Percentiles rank a stretch among this genome's conserved stretches.
Conservation (phyloP, 1,139 yeast genomes). For the Pneumocystis sp. region DNA sequence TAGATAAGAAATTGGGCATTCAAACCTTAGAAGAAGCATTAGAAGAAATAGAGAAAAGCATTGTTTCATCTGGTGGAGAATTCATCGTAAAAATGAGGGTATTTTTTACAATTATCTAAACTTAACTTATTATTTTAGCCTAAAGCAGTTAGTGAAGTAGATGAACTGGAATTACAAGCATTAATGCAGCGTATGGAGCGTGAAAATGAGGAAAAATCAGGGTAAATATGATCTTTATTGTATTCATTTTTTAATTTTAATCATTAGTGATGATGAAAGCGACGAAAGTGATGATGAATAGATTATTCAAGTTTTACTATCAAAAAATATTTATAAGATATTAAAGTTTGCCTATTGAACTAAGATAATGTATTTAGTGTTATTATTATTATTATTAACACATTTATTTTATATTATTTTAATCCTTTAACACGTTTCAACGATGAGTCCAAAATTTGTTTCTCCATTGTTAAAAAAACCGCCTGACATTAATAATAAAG, state of each 20-base stretch:
- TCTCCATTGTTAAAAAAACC: not conserved
- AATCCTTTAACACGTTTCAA: not conserved
- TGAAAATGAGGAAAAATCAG: constrained; percentile 45
- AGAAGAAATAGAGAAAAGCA: constrained; percentile 52
- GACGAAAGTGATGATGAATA: constrained; percentile 12
- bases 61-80: constrained; percentile 64
- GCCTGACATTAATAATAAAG: not conserved
- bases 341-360: constrained; percentile 19
- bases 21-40: constrained; percentile 66
- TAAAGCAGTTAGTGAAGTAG: constrained; percentile 95
- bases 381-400: not conserved
- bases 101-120: not conserved
- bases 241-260: constrained; percentile 14
- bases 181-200: constrained; percentile 64
- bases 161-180: constrained; percentile 95
- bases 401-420: not conserved
- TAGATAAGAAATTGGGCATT: constrained; percentile 82
- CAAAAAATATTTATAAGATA: constrained; percentile 15
- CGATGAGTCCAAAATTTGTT: not conserved
- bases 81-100: constrained; percentile 76
- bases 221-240: constrained; percentile 1
- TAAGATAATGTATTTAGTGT: constrained; percentile 9
- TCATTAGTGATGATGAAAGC: constrained; percentile 2
- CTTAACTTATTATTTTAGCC: constrained; percentile 34
- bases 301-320: not conserved